Evolutionary conservation across 2,329 filamentous ascomycete species (phyloP).

Genomic region (Claviceps africana): DNA sequence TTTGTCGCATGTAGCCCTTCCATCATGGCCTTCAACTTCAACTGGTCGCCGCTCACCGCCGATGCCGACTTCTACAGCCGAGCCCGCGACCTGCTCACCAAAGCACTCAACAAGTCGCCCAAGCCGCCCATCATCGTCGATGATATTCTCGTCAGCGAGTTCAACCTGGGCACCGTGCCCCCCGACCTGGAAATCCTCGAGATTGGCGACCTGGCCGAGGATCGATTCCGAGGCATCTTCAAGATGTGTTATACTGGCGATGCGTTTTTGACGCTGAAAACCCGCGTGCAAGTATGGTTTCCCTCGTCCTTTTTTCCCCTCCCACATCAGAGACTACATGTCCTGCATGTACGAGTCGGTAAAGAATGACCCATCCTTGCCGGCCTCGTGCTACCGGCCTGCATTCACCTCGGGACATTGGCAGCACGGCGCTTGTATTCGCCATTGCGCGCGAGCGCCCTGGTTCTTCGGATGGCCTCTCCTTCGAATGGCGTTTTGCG

Average conservation of each 20-base stretch:
- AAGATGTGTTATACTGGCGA: slow-evolving; percentile 98
- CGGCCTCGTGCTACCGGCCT: no score
- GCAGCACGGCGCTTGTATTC: no score
- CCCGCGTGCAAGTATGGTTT: slow-evolving; percentile 71
- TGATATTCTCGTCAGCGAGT: slow-evolving; percentile 94
- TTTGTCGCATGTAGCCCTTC: slow-evolving; percentile 30
- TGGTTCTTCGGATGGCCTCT: no score
- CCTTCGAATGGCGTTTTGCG: no score
- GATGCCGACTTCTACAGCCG: slow-evolving; percentile 83
- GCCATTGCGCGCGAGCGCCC: no score
- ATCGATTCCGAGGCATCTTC: slow-evolving; percentile 94
- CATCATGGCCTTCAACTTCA: slow-evolving; percentile 99
- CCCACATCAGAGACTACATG: no score
- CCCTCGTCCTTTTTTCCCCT: no score
- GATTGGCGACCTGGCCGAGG: slow-evolving; percentile 93
- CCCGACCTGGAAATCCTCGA: slow-evolving; percentile 94
- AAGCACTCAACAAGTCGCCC: slow-evolving; percentile 90
- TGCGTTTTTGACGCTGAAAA: slow-evolving; percentile 88
- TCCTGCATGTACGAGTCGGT: no score
- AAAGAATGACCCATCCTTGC: no score
- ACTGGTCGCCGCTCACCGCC: slow-evolving; percentile 97
- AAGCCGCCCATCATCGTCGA: slow-evolving; percentile 98
- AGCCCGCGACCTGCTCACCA: slow-evolving; percentile 85
- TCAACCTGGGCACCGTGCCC: slow-evolving; percentile 89
- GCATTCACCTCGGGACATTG: no score